Conservation (phyloP, 2,329 filamentous ascomycete genomes). For the Cercospora beticola region DNA sequence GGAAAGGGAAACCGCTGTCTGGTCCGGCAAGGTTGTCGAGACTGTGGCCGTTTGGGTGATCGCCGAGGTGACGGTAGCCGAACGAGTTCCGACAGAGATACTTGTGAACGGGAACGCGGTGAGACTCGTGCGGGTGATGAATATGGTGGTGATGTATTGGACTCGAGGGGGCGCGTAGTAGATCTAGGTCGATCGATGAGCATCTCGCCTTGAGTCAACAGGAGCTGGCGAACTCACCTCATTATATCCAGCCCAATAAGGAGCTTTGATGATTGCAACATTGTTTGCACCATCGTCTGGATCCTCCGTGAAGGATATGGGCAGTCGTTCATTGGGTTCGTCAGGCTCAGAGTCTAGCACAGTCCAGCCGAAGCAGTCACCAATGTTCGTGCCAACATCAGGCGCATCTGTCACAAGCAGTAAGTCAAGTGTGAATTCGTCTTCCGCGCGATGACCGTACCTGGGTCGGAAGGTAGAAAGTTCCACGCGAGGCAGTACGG, state of each 20-base stretch:
- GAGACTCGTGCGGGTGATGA: background rate
- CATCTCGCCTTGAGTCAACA: background rate
- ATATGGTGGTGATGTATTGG: background rate
- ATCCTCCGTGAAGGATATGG: background rate
- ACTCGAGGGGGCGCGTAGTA: background rate
- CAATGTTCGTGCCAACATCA: background rate
- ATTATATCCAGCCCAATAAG: background rate
- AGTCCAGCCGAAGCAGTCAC: background rate
- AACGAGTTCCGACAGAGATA: background rate
- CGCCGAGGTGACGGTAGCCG: background rate
- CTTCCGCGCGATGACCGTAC: background rate
- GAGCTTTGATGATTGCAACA: background rate
- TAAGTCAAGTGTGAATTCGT: background rate
- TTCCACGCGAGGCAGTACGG: background rate
- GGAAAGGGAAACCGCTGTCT: background rate
- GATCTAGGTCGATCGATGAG: background rate
- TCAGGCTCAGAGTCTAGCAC: background rate
- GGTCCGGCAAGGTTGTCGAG: background rate
- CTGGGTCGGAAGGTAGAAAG: background rate
- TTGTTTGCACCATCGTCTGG: background rate
- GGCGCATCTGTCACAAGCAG: background rate
- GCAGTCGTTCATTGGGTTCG: background rate
- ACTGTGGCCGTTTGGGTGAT: background rate
- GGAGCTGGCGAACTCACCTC: background rate
- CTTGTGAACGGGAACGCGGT: background rate